Conservation (phyloP, 208 protist genomes). For the Leishmania major region DNA sequence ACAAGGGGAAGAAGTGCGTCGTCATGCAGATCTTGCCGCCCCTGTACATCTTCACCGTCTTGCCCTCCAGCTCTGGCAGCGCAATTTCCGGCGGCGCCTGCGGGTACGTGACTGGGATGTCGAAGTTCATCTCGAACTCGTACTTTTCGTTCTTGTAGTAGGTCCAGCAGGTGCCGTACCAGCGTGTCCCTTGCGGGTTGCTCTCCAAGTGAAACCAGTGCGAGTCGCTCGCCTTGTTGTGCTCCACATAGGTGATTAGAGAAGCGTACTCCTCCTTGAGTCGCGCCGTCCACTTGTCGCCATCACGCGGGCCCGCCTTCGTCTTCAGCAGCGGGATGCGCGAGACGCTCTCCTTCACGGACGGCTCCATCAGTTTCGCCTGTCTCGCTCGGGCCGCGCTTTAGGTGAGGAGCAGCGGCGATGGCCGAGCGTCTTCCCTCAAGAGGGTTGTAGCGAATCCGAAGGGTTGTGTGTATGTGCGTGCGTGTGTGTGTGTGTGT, state of each 20-base stretch:
- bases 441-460: not conserved
- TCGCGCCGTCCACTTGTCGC: slow-evolving; percentile 94
- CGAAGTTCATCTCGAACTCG: slow-evolving; percentile 98
- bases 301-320: slow-evolving; percentile 95
- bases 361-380: slow-evolving; percentile 57
- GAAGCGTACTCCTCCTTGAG: slow-evolving; percentile 98
- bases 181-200: slow-evolving; percentile 94
- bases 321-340: slow-evolving; percentile 96
- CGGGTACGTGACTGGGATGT: slow-evolving; percentile 97
- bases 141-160: slow-evolving; percentile 96
- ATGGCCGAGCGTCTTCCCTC: not conserved
- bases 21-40: slow-evolving; percentile 98
- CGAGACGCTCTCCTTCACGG: slow-evolving; percentile 89
- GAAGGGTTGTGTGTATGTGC: too few relatives aligned
- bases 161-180: slow-evolving; percentile 98
- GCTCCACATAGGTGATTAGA: slow-evolving; percentile 96
- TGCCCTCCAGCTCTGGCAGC: slow-evolving; percentile 97
- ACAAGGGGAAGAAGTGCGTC: slow-evolving; percentile 98
- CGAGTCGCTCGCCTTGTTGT: slow-evolving; percentile 95
- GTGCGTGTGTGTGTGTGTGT: too few relatives aligned
- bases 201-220: slow-evolving; percentile 98
- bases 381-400: not conserved
- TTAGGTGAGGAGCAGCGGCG: not conserved
- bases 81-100: slow-evolving; percentile 95
- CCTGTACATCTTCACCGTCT: slow-evolving; percentile 99